A percentile compares a stretch with the other conserved stretches of the same genome.
phyloP scores from a whole-genome alignment of 441 rosid genomes.

The Adansonia rubrostipa region DNA sequence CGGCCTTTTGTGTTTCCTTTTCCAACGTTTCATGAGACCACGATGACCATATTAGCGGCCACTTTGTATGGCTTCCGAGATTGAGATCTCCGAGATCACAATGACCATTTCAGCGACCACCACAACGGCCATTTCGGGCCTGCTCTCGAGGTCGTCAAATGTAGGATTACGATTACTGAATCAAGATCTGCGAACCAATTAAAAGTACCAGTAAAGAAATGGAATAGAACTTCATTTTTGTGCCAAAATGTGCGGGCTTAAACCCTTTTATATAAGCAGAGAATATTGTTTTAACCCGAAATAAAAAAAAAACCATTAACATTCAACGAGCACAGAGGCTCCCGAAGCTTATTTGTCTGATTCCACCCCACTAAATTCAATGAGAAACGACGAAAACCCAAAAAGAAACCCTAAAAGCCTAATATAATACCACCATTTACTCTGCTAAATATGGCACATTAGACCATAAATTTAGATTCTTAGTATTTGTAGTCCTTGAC shows the following conservation, averaged over 20 bases:
- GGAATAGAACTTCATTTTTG: not conserved
- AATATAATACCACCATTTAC: not conserved
- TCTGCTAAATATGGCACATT: constrained; percentile 16
- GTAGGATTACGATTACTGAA: not conserved
- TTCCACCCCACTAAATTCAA: not conserved
- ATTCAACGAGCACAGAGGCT: not conserved
- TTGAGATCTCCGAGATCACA: too few species aligned
- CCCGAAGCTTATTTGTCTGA: not conserved
- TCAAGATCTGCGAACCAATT: not conserved
- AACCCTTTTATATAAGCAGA: not conserved
- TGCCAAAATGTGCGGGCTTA: not conserved
- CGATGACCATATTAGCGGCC: too few species aligned
- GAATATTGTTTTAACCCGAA: not conserved
- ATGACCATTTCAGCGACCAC: too few species aligned
- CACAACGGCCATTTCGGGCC: too few species aligned
- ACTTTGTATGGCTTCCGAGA: too few species aligned
- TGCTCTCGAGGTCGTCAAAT: too few species aligned
- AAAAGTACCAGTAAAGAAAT: not conserved
- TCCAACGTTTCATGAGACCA: too few species aligned
- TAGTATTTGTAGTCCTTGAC: constrained; percentile 39
- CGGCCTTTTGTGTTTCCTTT: too few species aligned
- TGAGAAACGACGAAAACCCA: not conserved
- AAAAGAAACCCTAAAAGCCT: not conserved
- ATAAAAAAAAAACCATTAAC: not conserved
- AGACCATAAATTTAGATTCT: not conserved